Conservation (phyloP, 352 stramenopile species). For the Pythium phragmiticola region DNA sequence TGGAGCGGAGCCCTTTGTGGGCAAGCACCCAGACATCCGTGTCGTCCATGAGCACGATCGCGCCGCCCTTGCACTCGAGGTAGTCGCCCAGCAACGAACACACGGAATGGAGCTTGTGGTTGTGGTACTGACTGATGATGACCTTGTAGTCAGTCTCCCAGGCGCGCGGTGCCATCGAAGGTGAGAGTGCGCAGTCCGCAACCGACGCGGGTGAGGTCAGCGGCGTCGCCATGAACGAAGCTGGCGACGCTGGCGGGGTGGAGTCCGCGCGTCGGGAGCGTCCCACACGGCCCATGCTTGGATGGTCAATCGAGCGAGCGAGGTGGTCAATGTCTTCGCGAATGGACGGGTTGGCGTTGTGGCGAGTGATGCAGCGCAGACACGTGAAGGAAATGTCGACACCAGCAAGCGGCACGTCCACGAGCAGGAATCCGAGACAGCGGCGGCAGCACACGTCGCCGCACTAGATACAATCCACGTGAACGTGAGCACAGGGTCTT, state of each 20-base stretch:
- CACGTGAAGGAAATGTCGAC: slow-evolving; percentile 72
- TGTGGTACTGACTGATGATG: slow-evolving; percentile 70
- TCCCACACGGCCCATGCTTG: slow-evolving; percentile 22
- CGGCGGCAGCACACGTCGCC: slow-evolving; percentile 68
- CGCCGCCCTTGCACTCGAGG: slow-evolving; percentile 63
- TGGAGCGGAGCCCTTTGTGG: slow-evolving; percentile 51
- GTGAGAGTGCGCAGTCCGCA: slow-evolving; percentile 2
- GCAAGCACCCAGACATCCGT: slow-evolving; percentile 66
- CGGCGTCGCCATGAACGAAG: slow-evolving; percentile 15
- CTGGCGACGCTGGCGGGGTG: background rate
- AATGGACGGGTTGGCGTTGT: slow-evolving; percentile 44
- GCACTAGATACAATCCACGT: slow-evolving; percentile 32
- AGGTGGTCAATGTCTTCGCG: slow-evolving; percentile 45
- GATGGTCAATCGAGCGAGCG: slow-evolving; percentile 38
- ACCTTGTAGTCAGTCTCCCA: slow-evolving; percentile 46
- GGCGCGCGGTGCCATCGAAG: slow-evolving; percentile 34
- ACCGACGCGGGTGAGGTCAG: slow-evolving; percentile 9
- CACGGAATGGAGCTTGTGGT: slow-evolving; percentile 68
- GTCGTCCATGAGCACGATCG: slow-evolving; percentile 62
- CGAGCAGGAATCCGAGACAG: slow-evolving; percentile 67
- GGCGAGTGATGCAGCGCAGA: slow-evolving; percentile 53
- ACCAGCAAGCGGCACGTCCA: slow-evolving; percentile 58
- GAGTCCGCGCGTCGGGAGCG: slow-evolving; percentile 9
- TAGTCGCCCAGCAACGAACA: slow-evolving; percentile 69
- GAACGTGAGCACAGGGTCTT: background rate